A percentile compares a stretch with the other conserved stretches of the same genome.
These are phyloP conservation scores for Chlamydomonas reinhardtii DNA, from an alignment of 163 green algal genomes.

Conservation along the genomic window DNA sequence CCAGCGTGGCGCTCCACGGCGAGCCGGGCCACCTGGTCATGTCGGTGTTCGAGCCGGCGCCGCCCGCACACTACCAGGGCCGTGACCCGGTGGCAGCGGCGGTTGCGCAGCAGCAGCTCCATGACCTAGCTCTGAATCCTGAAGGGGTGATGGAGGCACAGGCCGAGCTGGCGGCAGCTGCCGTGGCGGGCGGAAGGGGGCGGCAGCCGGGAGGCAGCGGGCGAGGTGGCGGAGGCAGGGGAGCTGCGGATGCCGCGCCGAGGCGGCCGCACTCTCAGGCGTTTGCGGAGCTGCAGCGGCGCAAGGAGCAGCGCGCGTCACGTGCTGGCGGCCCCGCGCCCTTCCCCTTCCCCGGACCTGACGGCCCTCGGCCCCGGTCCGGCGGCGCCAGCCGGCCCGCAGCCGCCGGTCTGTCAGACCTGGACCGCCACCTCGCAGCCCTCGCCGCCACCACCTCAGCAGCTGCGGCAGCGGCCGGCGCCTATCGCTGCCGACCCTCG, in stretches of 20 bases:
- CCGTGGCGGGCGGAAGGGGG: too few species aligned
- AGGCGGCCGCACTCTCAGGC: slow-evolving; percentile 7
- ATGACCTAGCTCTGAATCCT: background rate
- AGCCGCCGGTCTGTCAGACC: background rate
- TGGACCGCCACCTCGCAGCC: background rate
- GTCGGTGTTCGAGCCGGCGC: slow-evolving; percentile 30
- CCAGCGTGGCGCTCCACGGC: slow-evolving; percentile 22
- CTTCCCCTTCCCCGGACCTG: background rate
- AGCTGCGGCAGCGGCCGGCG: background rate
- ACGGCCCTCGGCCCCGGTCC: too few species aligned
- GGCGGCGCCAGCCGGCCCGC: too few species aligned
- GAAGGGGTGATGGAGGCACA: background rate
- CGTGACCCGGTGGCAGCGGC: background rate
- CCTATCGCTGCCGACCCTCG: too few species aligned
- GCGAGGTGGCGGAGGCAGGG: background rate
- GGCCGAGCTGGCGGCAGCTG: background rate
- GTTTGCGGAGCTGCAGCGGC: slow-evolving; percentile 13
- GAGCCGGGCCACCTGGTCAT: slow-evolving; percentile 25
- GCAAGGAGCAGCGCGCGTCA: background rate
- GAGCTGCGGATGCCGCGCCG: background rate
- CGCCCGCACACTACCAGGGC: background rate
- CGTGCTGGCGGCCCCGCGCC: background rate
- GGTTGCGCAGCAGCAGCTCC: background rate
- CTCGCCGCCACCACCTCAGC: background rate
- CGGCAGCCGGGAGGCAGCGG: background rate